A percentile compares a stretch with the other conserved stretches of the same genome.
Evolutionary conservation across 2,329 filamentous ascomycete genomes (phyloP).

Genomic region (Fusarium euwallaceae): DNA sequence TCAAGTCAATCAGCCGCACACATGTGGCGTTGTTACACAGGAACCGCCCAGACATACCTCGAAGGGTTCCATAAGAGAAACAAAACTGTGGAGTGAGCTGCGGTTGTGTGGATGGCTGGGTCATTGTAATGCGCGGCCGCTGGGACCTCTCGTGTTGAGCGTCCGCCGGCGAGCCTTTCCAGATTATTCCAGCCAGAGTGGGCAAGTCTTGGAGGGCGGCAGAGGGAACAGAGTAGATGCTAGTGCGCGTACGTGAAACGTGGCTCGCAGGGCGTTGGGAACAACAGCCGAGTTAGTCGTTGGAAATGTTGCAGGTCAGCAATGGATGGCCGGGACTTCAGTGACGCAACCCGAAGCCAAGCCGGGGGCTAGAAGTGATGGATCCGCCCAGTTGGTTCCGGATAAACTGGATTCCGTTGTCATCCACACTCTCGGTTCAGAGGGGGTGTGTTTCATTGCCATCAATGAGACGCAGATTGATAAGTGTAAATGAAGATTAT

Average conservation of each 20-base stretch:
- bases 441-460: not conserved
- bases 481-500: not conserved
- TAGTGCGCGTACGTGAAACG: conserved; percentile 27
- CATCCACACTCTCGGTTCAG: not conserved
- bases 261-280: conserved; percentile 20
- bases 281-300: conserved; percentile 22
- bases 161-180: conserved; percentile 59
- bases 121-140: conserved; percentile 58
- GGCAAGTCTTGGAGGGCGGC: conserved; percentile 15
- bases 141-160: conserved; percentile 50
- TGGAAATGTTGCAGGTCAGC: conserved; percentile 7
- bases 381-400: conserved; percentile 24
- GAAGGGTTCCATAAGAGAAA: conserved; percentile 76
- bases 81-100: conserved; percentile 80
- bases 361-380: conserved; percentile 12
- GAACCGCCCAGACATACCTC: conserved; percentile 64
- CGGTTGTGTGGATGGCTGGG: conserved; percentile 61
- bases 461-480: conserved; percentile 1
- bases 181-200: conserved; percentile 62
- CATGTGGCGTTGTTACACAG: not conserved
- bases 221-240: not conserved
- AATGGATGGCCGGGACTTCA: conserved; percentile 21
- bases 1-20: conserved; percentile 19
- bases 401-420: conserved; percentile 40
- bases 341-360: conserved; percentile 42